Evolutionary conservation across 148 eudicot genomes (phyloP).

Genomic region (Vaccinium myrtillus): DNA sequence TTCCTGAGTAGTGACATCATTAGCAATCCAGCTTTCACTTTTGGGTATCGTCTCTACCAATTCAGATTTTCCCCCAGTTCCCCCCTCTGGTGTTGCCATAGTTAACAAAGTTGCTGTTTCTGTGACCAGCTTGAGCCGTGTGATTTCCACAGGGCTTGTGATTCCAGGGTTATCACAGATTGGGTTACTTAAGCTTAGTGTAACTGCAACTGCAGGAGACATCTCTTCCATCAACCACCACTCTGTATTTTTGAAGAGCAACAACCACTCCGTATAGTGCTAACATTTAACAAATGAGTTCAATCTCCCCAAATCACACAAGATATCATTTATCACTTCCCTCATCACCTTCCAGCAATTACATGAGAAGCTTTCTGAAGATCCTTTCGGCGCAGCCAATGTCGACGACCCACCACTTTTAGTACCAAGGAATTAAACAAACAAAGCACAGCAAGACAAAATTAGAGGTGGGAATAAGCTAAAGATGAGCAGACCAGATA

Average conservation of each 20-base stretch:
- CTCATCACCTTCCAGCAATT: constrained; percentile 1
- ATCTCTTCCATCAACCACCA: constrained; percentile 44
- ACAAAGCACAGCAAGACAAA: neutral
- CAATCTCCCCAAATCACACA: neutral
- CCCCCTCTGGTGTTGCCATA: constrained; percentile 17
- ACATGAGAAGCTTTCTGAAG: constrained; percentile 8
- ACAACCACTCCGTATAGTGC: neutral
- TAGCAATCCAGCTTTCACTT: constrained; percentile 19
- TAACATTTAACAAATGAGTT: constrained; percentile 1
- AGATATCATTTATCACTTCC: neutral
- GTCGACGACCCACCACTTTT: constrained; percentile 10
- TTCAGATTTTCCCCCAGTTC: constrained; percentile 12
- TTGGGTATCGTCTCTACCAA: constrained; percentile 8
- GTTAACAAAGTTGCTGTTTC: constrained; percentile 39
- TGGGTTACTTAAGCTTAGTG: constrained; percentile 39
- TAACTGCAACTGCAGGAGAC: constrained; percentile 38
- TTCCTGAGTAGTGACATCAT: constrained; percentile 28
- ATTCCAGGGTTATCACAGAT: constrained; percentile 34
- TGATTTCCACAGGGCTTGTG: constrained; percentile 33
- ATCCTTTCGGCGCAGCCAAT: neutral
- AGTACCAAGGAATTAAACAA: neutral
- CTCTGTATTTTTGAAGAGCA: neutral
- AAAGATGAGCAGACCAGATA: neutral
- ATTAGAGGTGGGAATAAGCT: constrained; percentile 16
- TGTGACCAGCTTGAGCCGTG: constrained; percentile 35